phyloP scores from a whole-genome alignment of 1,139 yeast genomes.

The Hyphopichia buzzinii region DNA sequence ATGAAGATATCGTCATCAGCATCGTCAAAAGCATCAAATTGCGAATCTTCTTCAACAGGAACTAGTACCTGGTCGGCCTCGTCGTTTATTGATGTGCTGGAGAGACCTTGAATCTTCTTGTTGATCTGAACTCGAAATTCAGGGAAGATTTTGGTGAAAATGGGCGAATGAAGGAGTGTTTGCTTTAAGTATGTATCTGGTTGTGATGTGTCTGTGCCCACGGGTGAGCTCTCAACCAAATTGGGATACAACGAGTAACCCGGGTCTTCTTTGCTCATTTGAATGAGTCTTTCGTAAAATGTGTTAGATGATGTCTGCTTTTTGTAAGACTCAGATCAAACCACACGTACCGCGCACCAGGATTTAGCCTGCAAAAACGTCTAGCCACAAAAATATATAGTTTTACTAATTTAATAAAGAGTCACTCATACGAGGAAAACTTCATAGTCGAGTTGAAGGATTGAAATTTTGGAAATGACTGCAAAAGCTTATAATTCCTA shows the following conservation, averaged over 20 bases:
- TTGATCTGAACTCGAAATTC: conserved; percentile 29
- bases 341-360: no score
- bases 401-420: no score
- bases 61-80: conserved; percentile 37
- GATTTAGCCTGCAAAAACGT: no score
- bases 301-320: no score
- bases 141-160: conserved; percentile 31
- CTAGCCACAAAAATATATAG: no score
- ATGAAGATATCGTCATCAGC: conserved; percentile 25
- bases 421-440: no score
- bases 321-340: no score
- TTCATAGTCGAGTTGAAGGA: no score
- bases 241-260: neutral
- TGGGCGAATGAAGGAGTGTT: conserved; percentile 39
- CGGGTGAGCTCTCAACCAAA: neutral
- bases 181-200: conserved; percentile 24
- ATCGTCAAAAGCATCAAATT: conserved; percentile 38
- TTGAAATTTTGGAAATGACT: no score
- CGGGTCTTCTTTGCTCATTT: no score
- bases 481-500: conserved; percentile 15
- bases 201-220: neutral
- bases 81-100: conserved; percentile 35
- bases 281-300: no score
- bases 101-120: conserved; percentile 35
- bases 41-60: conserved; percentile 41